These are phyloP conservation scores for Colletotrichum tropicicola DNA, from an alignment of 2,329 filamentous ascomycete genomes.

Conservation along the genomic window DNA sequence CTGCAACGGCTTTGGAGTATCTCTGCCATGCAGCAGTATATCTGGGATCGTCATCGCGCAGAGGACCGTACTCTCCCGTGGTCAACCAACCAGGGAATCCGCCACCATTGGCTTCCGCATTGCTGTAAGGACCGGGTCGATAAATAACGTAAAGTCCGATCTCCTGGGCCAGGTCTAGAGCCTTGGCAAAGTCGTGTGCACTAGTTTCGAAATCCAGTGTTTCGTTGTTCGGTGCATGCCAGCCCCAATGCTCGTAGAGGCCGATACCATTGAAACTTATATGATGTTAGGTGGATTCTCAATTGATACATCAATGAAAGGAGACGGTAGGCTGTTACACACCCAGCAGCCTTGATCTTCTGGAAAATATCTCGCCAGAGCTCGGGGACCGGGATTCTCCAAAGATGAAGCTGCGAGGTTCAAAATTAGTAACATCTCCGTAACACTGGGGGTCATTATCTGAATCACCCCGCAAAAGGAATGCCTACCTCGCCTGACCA, in stretches of 20 bases:
- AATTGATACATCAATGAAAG: too few relatives aligned
- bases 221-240: background rate
- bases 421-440: too few relatives aligned
- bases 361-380: background rate
- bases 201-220: background rate
- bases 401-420: background rate
- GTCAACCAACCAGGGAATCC: conserved; percentile 76
- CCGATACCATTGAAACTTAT: conserved; percentile 33
- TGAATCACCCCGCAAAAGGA: too few relatives aligned
- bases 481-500: background rate
- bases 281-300: too few relatives aligned
- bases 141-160: conserved; percentile 76
- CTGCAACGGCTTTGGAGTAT: conserved; percentile 61
- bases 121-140: conserved; percentile 72
- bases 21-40: conserved; percentile 39
- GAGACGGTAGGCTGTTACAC: background rate
- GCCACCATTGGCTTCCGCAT: conserved; percentile 74
- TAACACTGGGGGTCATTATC: background rate
- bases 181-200: background rate
- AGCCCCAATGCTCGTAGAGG: background rate
- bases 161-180: conserved; percentile 69
- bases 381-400: background rate
- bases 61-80: background rate
- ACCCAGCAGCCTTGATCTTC: background rate
- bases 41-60: background rate